Percentiles rank a stretch among this genome's conserved stretches.
These are phyloP conservation scores for Fusarium nurragi DNA, from an alignment of 2,329 filamentous ascomycete genomes.

Conservation along the genomic window DNA sequence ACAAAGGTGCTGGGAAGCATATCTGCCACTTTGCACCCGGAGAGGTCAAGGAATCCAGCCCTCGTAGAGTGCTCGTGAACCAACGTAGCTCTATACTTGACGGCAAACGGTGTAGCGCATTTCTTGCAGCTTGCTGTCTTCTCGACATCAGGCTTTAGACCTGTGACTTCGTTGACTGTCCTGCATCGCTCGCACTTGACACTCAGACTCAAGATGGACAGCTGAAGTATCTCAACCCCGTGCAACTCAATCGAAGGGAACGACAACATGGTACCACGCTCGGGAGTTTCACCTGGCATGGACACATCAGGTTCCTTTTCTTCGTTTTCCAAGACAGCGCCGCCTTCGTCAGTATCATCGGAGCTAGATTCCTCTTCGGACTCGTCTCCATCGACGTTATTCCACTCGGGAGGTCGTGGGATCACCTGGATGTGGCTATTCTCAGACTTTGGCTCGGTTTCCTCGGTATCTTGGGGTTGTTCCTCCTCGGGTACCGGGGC, in stretches of 20 bases:
- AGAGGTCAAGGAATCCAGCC: conserved; percentile 80
- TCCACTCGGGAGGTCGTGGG: conserved; percentile 82
- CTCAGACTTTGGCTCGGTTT: conserved; percentile 38
- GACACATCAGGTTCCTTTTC: conserved; percentile 32
- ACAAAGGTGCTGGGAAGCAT: conserved; percentile 82
- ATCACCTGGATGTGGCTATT: conserved; percentile 76
- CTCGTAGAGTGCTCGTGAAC: conserved; percentile 78
- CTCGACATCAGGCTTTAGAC: conserved; percentile 65
- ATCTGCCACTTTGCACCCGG: conserved; percentile 78
- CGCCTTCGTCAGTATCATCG: conserved; percentile 55
- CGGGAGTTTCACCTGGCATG: conserved; percentile 51
- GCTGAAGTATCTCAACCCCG: conserved; percentile 78
- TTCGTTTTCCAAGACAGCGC: conserved; percentile 51
- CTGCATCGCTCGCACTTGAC: conserved; percentile 85
- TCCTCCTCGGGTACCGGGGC: conserved; percentile 21
- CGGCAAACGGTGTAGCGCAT: conserved; percentile 62
- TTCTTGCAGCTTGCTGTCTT: conserved; percentile 67
- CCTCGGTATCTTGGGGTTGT: not conserved
- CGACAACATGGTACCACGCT: conserved; percentile 78
- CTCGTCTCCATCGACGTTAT: conserved; percentile 55
- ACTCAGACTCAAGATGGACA: conserved; percentile 72
- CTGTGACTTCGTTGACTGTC: conserved; percentile 73
- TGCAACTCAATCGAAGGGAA: conserved; percentile 82
- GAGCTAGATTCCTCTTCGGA: conserved; percentile 59
- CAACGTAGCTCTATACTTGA: conserved; percentile 71